Percentiles rank a stretch among this genome's conserved stretches.
Conservation (phyloP, 164 flowering plant species). For the Magnolia kwangsiensis region DNA sequence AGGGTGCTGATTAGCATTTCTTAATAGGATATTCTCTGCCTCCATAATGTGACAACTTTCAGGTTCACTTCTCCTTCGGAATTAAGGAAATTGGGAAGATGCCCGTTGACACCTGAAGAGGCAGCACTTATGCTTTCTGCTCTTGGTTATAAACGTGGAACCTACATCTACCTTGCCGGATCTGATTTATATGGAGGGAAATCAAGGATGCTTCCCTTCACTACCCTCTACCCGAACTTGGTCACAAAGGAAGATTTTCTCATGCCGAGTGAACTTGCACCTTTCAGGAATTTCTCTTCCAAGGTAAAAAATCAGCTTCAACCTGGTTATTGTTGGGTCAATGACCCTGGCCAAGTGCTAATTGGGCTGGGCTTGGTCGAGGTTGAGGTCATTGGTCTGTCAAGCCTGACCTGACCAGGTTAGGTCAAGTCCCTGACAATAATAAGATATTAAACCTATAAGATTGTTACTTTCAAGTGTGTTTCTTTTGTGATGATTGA, state of each 20-base stretch:
- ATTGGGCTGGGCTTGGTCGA: no score
- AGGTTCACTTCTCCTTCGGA: slow-evolving; percentile 62
- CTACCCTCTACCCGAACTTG: slow-evolving; percentile 73
- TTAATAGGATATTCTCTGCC: neutral
- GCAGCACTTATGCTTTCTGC: slow-evolving; percentile 87
- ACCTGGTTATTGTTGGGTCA: no score
- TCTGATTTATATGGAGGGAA: slow-evolving; percentile 79
- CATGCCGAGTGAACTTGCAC: slow-evolving; percentile 76
- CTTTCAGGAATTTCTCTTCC: slow-evolving; percentile 86
- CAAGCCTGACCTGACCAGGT: no score
- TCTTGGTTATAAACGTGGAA: slow-evolving; percentile 59
- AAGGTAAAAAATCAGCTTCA: slow-evolving; percentile 45
- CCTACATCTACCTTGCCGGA: slow-evolving; percentile 83
- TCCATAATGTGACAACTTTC: slow-evolving; percentile 17
- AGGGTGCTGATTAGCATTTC: neutral
- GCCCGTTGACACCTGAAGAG: slow-evolving; percentile 98
- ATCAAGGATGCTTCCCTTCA: slow-evolving; percentile 66
- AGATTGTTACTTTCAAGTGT: no score
- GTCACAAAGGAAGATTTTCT: slow-evolving; percentile 89
- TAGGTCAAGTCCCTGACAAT: no score
- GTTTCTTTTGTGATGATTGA: no score
- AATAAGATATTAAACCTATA: no score
- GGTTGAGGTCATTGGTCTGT: no score
- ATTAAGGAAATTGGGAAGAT: slow-evolving; percentile 67
- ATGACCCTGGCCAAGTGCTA: no score